Base-by-base conservation (phyloP, 2,329 filamentous ascomycete species). In the Cucurbitaria berberidis region DNA sequence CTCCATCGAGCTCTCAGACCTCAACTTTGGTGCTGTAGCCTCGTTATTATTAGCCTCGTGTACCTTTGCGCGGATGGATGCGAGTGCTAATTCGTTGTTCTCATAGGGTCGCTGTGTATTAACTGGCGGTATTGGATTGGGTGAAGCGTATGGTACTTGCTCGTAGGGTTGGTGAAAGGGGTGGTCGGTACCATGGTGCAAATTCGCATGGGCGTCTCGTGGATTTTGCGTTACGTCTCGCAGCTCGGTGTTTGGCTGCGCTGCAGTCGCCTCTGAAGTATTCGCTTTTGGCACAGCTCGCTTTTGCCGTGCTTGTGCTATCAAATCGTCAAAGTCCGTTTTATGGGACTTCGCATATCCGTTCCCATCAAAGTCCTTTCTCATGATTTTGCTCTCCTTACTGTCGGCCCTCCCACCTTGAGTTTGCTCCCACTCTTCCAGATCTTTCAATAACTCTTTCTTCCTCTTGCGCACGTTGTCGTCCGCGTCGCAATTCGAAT, bases 401-500 rank as follows among this genome's bases (percentile, higher is more conserved):
- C 72, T 63, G 18, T 74, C 75, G 3, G 76, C 76, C 15, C 71
- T 79, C 1, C 85, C 84, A 8, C 91, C 90, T 59, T 96, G 86
- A 0, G 89, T 93, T 39, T 86, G 83, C 74, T 99, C 95, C 93
- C 95, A 98, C 1, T 84, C 76, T 19, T 93, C 89, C 11, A 99
- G 74, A 55, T 98, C 93, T 13, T 84, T 85, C 15, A 96, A 75
- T 4, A 99, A 75, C 51, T 95, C 88, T 6, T 77, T 69, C 59
- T 90, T 91, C 10, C 81, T 80, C 69, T 89, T 89, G 5, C 66
- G 57, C 16, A 63, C 57, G 0, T 91, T 91, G 1, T 80, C 79
- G 30, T 84, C 84, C 2, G 93, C 89, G 74, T 99, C 95, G 76
- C 92, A 96, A 71, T 99, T 99, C 10, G 96, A 90, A 73, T 99